Conservation (phyloP, 2,329 filamentous ascomycete species). For the Madurella fahalii region DNA sequence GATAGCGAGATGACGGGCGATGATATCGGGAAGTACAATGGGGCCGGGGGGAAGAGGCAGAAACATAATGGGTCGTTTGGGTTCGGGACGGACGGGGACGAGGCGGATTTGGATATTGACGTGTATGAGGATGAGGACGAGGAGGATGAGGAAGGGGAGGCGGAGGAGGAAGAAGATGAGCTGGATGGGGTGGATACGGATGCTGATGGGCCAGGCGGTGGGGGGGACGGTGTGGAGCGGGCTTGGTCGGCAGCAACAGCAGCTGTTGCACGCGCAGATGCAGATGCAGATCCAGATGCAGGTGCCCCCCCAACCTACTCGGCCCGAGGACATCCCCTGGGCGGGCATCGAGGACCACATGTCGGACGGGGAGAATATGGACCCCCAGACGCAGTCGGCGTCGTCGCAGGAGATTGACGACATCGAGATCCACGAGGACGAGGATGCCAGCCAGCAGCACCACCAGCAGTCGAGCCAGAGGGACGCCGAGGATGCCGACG, state of each 20-base stretch:
- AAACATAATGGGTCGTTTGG: slow-evolving; percentile 11
- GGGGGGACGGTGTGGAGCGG: slow-evolving; percentile 14
- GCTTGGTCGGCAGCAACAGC: slow-evolving; percentile 3
- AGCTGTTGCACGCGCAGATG: neutral
- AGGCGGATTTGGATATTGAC: slow-evolving; percentile 28
- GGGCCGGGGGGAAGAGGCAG: neutral
- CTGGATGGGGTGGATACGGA: slow-evolving; percentile 28
- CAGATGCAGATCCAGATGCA: slow-evolving; percentile 15
- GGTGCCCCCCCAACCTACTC: slow-evolving; percentile 18
- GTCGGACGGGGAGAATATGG: slow-evolving; percentile 49
- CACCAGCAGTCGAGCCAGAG: neutral
- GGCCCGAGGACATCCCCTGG: slow-evolving; percentile 51
- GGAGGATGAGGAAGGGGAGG: slow-evolving; percentile 28
- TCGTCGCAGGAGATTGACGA: slow-evolving; percentile 12
- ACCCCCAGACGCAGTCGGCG: slow-evolving; percentile 30
- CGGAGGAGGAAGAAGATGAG: slow-evolving; percentile 29
- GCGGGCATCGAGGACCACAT: slow-evolving; percentile 52
- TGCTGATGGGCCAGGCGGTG: slow-evolving; percentile 1
- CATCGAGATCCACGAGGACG: slow-evolving; percentile 20
- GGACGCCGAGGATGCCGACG: slow-evolving; percentile 30
- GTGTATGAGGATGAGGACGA: slow-evolving; percentile 31
- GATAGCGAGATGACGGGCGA: slow-evolving; percentile 36
- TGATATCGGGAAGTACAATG: slow-evolving; percentile 22
- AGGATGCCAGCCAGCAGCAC: slow-evolving; percentile 5
- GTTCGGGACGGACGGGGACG: slow-evolving; percentile 23